Evolutionary conservation across 257 asterid genomes (phyloP).

Genomic region (Mentha longifolia): DNA sequence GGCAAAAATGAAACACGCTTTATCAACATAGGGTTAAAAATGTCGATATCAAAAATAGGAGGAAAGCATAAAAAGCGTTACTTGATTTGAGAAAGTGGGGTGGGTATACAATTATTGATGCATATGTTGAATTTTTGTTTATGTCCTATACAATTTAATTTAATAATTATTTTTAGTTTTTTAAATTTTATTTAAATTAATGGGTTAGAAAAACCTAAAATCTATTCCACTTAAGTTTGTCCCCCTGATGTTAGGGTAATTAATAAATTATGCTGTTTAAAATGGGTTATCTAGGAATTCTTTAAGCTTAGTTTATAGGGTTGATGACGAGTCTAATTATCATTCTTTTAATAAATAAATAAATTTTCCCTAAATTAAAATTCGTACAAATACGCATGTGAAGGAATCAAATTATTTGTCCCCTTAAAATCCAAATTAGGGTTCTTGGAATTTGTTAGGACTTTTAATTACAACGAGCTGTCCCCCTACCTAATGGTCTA

Average conservation of each 20-base stretch:
- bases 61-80: neutral
- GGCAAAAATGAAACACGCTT: neutral
- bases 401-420: constrained; percentile 32
- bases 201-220: neutral
- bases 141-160: neutral
- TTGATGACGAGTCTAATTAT: too few species aligned
- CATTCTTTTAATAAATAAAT: neutral
- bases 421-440: constrained; percentile 32
- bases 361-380: constrained; percentile 14
- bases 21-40: neutral
- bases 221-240: neutral
- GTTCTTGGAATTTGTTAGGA: constrained; percentile 32
- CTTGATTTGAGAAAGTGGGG: constrained; percentile 7
- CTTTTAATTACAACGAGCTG: constrained; percentile 27
- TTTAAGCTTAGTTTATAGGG: neutral
- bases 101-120: constrained; percentile 22
- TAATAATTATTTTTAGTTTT: neutral
- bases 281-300: neutral
- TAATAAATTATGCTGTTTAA: neutral
- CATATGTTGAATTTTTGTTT: neutral
- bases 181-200: neutral
- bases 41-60: neutral
- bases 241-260: constrained; percentile 21
- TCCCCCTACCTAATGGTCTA: constrained; percentile 17
- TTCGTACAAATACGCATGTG: constrained; percentile 40